Percentiles rank a stretch among this genome's conserved stretches.
Conservation (phyloP, 2,329 filamentous ascomycete genomes). For the Venturia asperata region DNA sequence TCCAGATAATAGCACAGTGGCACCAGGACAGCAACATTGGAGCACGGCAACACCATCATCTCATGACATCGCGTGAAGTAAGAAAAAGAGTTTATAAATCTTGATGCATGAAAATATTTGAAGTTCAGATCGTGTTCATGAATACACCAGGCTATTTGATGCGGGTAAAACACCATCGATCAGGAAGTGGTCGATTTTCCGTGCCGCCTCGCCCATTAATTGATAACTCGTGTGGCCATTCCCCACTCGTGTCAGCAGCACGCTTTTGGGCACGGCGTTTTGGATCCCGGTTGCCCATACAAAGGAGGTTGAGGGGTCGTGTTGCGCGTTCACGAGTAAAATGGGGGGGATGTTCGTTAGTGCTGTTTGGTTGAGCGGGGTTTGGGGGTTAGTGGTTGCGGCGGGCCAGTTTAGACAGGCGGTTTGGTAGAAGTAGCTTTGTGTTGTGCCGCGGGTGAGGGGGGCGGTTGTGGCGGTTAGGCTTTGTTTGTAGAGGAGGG, state of each 20-base stretch:
- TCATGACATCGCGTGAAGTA: too few relatives aligned
- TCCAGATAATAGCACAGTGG: too few relatives aligned
- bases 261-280: slow-evolving; percentile 30
- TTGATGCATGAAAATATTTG: too few relatives aligned
- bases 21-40: too few relatives aligned
- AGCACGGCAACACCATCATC: too few relatives aligned
- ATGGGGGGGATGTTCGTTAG: slow-evolving; percentile 28
- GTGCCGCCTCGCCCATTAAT: slow-evolving; percentile 29
- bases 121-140: too few relatives aligned
- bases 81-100: too few relatives aligned
- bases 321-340: slow-evolving; percentile 35
- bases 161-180: slow-evolving; percentile 30
- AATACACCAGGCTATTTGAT: not conserved
- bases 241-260: slow-evolving; percentile 37
- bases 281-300: slow-evolving; percentile 33
- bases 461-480: slow-evolving; percentile 31
- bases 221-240: slow-evolving; percentile 36
- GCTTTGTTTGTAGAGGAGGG: slow-evolving; percentile 25
- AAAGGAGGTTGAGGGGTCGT: slow-evolving; percentile 37
- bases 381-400: slow-evolving; percentile 31
- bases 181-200: slow-evolving; percentile 30
- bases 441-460: slow-evolving; percentile 31
- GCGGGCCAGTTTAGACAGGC: slow-evolving; percentile 39
- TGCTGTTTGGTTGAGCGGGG: slow-evolving; percentile 24
- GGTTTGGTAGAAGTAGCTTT: slow-evolving; percentile 32